phyloP scores from a whole-genome alignment of 352 stramenopile genomes.

The Phytophthora sp. region DNA sequence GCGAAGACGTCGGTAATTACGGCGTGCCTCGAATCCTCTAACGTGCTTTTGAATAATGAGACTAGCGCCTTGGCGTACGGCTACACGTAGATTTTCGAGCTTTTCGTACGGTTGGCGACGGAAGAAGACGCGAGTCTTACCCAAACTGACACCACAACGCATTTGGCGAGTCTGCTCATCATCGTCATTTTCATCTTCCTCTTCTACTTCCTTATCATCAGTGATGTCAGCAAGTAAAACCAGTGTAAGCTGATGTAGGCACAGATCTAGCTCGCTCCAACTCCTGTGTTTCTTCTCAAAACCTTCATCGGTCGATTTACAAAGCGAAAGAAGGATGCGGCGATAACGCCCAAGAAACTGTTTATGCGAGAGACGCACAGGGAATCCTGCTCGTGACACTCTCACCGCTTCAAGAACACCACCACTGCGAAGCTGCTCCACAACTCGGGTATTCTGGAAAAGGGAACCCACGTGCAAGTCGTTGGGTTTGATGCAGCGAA shows the following conservation, averaged over 20 bases:
- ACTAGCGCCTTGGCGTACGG: constrained; percentile 37
- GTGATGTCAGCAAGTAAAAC: constrained; percentile 26
- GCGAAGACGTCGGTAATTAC: constrained; percentile 41
- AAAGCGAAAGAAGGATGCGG: constrained; percentile 51
- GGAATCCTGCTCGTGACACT: constrained; percentile 83
- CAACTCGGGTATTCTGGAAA: constrained; percentile 82
- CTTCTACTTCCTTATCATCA: constrained; percentile 13
- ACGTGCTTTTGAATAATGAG: constrained; percentile 59
- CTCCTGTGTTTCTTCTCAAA: constrained; percentile 23
- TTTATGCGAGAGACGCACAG: constrained; percentile 78
- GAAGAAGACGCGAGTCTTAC: constrained; percentile 95
- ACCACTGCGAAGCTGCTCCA: constrained; percentile 87
- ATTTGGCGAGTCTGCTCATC: constrained; percentile 30
- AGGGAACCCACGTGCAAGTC: constrained; percentile 71
- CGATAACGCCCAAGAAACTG: constrained; percentile 82
- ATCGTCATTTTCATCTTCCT: constrained; percentile 15
- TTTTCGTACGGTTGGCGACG: constrained; percentile 93
- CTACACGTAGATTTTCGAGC: constrained; percentile 76
- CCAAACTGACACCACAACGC: constrained; percentile 71
- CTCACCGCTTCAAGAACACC: constrained; percentile 90
- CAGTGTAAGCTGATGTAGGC: constrained; percentile 37
- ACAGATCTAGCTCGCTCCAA: constrained; percentile 33
- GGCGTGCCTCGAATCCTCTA: constrained; percentile 52
- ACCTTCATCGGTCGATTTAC: constrained; percentile 19
- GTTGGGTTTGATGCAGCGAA: constrained; percentile 99